Evolutionary conservation across 2,329 filamentous ascomycete species (phyloP), one percentile per base, ranked within the genome.

Genomic region (Aspergillus vadensis): DNA sequence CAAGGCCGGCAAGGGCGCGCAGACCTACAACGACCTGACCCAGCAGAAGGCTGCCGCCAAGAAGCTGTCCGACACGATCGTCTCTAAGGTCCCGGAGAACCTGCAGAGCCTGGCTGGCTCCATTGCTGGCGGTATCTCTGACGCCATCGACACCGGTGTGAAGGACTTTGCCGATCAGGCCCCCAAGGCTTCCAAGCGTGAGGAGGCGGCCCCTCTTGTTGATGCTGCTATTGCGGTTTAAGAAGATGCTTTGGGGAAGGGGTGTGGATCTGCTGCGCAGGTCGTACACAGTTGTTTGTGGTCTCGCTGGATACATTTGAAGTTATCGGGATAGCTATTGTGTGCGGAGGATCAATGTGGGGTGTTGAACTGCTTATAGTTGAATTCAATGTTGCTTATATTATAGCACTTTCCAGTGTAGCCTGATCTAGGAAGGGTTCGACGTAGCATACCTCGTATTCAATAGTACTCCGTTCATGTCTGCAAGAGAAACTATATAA

Each of bases 1-100:
- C 5, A 49, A 32, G 9, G 59, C 62, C 2, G 61, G 61, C 54
- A 43, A 59, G 19, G 63, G 63, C 14, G 55, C 48, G 2, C 48
- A 60, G 38, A 57, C 58, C 48, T 60, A 60, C 41, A 57, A 53
- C 3, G 54, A 60, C 8, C 5, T 60, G 54, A 23, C n/a, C 1
- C 25, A 60, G 39, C 58, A 60, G 32, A 48, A 57, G 19, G 49
- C 48, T 2, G 58, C 58, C 0, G 58, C 58, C 3, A 57, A 60
- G 39, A 57, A 57, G 48, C 21, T 60, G 4, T 53, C 54, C 2
- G 27, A 60, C 3, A 54, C 54, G 0, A 60, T 60, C 6, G 54
- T 57, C 14, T 53, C 54, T 5, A 60, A 60, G 54, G 58, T 60
- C 10, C 58, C 58, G 4, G 25, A 58, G 6, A 47, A 36, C 6